These are phyloP conservation scores for Petunia axillaris DNA, from an alignment of 257 asterid genomes.

Conservation along the genomic window DNA sequence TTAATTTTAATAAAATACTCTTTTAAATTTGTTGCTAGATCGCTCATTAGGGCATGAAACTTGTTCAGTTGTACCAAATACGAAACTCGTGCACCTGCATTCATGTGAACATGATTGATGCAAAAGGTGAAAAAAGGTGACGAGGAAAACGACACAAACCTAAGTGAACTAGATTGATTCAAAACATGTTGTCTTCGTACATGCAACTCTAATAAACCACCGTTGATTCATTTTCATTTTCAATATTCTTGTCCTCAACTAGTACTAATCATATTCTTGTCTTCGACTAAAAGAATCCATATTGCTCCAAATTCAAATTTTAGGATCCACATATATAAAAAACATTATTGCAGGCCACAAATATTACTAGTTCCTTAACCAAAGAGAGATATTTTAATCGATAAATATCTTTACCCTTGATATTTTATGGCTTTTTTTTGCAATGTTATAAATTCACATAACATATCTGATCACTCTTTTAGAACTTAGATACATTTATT, in stretches of 20 bases:
- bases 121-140: not conserved
- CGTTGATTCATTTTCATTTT: slow-evolving; percentile 1
- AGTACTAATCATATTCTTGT: not conserved
- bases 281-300: slow-evolving; percentile 22
- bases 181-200: not conserved
- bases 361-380: slow-evolving; percentile 20
- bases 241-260: not conserved
- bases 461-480: no score
- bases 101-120: not conserved
- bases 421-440: not conserved
- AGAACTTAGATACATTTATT: not conserved
- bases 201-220: not conserved
- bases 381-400: not conserved
- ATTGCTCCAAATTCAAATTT: slow-evolving; percentile 20
- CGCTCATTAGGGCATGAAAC: not conserved
- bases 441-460: slow-evolving; percentile 1
- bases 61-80: not conserved
- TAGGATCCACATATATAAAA: slow-evolving; percentile 9
- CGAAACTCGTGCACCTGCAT: not conserved
- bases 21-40: not conserved
- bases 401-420: slow-evolving; percentile 29
- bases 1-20: not conserved
- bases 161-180: not conserved
- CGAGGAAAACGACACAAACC: slow-evolving; percentile 6
- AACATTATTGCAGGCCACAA: slow-evolving; percentile 30